These are phyloP conservation scores for Urtica urens DNA, from an alignment of 306 rosid species.

Conservation along the genomic window DNA sequence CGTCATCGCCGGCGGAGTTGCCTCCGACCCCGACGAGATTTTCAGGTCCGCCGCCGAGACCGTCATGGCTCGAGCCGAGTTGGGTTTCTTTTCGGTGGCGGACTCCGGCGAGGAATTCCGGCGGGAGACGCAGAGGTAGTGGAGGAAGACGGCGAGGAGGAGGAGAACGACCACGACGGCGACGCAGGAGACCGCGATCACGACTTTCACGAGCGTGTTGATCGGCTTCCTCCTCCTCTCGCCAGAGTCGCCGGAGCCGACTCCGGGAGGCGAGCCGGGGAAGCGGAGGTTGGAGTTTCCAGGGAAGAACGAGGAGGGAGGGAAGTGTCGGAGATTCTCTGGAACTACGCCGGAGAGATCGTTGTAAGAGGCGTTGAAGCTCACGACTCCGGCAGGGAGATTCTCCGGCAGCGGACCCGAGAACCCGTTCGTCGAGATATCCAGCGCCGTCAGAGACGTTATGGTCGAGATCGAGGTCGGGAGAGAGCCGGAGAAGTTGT, in stretches of 20 bases:
- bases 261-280: slow-evolving; percentile 52
- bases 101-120: slow-evolving; percentile 38
- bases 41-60: slow-evolving; percentile 83
- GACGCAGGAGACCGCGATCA: slow-evolving; percentile 79
- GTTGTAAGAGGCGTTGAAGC: slow-evolving; percentile 76
- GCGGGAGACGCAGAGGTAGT: slow-evolving; percentile 60
- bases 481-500: slow-evolving; percentile 81
- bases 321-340: slow-evolving; percentile 58
- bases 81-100: slow-evolving; percentile 39
- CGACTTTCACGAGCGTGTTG: slow-evolving; percentile 61
- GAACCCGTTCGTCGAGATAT: slow-evolving; percentile 71
- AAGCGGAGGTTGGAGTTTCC: slow-evolving; percentile 51
- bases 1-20: slow-evolving; percentile 54
- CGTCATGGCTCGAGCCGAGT: slow-evolving; percentile 51
- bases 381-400: slow-evolving; percentile 40
- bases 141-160: slow-evolving; percentile 72
- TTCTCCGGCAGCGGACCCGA: slow-evolving; percentile 75
- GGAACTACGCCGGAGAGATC: slow-evolving; percentile 85
- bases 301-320: slow-evolving; percentile 74
- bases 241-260: slow-evolving; percentile 23
- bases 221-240: slow-evolving; percentile 43
- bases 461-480: slow-evolving; percentile 64
- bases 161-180: slow-evolving; percentile 60
- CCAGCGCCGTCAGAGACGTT: slow-evolving; percentile 45
- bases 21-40: slow-evolving; percentile 58